phyloP scores from a whole-genome alignment of 2,329 filamentous ascomycete species.

The Microdochium nivale region DNA sequence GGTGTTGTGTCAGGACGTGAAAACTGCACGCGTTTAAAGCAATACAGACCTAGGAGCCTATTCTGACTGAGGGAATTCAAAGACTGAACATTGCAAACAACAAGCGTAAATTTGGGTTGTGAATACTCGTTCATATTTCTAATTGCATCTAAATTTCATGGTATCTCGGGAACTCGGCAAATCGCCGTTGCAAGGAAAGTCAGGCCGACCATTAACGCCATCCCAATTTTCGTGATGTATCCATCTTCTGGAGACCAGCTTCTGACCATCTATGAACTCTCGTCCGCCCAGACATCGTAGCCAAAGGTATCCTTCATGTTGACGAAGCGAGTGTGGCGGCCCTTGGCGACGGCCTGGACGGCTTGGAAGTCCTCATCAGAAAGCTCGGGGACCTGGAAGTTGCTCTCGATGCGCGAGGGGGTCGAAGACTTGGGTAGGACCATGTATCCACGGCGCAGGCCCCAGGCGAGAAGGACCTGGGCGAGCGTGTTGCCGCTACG shows the following conservation, averaged over 20 bases:
- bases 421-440: constrained; percentile 65
- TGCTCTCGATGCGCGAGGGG: constrained; percentile 57
- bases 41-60: no score
- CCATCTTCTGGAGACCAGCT: not conserved
- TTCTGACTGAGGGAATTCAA: no score
- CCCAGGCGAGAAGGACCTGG: constrained; percentile 58
- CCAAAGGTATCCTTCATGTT: constrained; percentile 80
- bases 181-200: no score
- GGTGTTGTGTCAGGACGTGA: no score
- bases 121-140: no score
- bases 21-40: no score
- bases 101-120: no score
- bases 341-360: constrained; percentile 55
- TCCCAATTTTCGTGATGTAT: not conserved
- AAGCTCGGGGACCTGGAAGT: constrained; percentile 48
- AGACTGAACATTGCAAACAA: no score
- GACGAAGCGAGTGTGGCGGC: constrained; percentile 62
- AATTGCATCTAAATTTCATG: no score
- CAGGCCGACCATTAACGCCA: no score
- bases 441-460: constrained; percentile 54
- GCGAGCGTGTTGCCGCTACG: constrained; percentile 49
- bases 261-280: constrained; percentile 17
- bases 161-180: no score
- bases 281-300: constrained; percentile 61
- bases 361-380: constrained; percentile 49